Evolutionary conservation across 345 rosid species (phyloP).

Genomic region (Hibiscus trionum): DNA sequence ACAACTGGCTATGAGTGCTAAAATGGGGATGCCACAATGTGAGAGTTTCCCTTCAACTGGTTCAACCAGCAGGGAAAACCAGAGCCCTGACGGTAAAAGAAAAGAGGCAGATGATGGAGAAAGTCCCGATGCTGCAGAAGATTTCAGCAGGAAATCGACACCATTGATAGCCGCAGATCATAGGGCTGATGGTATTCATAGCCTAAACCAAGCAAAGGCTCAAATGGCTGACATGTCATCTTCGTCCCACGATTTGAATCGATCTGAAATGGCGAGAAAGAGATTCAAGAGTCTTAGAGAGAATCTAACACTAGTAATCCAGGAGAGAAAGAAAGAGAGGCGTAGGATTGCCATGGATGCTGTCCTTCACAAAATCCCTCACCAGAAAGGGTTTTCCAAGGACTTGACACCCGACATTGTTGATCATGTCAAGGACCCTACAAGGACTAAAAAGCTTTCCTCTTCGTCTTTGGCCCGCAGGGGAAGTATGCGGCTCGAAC

Average conservation of each 20-base stretch:
- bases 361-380: slow-evolving; percentile 71
- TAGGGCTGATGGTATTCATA: slow-evolving; percentile 4
- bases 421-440: slow-evolving; percentile 24
- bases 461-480: slow-evolving; percentile 11
- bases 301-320: slow-evolving; percentile 56
- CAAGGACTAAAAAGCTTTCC: slow-evolving; percentile 5
- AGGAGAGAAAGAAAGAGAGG: slow-evolving; percentile 53
- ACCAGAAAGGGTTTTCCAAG: slow-evolving; percentile 37
- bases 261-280: slow-evolving; percentile 33
- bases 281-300: slow-evolving; percentile 61
- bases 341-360: slow-evolving; percentile 75
- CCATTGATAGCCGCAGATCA: slow-evolving; percentile 27
- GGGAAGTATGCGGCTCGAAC: slow-evolving; percentile 14
- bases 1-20: slow-evolving; percentile 26
- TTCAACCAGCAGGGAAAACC: not conserved
- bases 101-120: not conserved
- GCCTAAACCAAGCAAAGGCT: not conserved
- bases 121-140: not conserved
- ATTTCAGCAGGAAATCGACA: slow-evolving; percentile 1
- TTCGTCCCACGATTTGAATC: slow-evolving; percentile 26
- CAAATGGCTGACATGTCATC: slow-evolving; percentile 22
- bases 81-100: not conserved
- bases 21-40: slow-evolving; percentile 5
- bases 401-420: slow-evolving; percentile 40
- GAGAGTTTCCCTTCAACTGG: slow-evolving; percentile 19